Evolutionary conservation across 495 filamentous ascomycete species (phyloP).

Genomic region (Penicillium lagena): DNA sequence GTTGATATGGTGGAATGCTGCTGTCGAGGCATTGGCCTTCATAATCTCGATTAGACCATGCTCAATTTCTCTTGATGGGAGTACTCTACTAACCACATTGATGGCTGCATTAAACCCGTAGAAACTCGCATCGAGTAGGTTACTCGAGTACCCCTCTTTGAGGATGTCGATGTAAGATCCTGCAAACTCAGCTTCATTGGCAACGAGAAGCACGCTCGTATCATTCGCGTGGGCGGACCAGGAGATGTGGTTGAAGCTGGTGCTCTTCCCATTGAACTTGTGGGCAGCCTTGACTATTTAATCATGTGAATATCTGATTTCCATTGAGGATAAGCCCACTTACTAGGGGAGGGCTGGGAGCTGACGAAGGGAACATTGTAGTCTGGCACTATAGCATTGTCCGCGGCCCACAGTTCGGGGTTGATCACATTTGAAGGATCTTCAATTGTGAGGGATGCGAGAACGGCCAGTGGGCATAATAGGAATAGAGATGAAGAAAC

Average conservation of each 20-base stretch:
- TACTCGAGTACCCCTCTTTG: constrained; percentile 12
- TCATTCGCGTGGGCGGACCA: constrained; percentile 13
- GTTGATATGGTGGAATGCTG: constrained; percentile 5
- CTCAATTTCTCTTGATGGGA: background rate
- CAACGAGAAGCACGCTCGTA: constrained; percentile 10
- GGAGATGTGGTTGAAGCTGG: constrained; percentile 4
- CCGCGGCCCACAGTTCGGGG: constrained; percentile 1
- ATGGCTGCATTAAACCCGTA: constrained; percentile 14
- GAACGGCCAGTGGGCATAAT: constrained; percentile 3
- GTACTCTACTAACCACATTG: constrained; percentile 5
- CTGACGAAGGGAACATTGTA: constrained; percentile 5
- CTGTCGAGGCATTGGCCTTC: constrained; percentile 10
- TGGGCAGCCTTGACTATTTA: constrained; percentile 3
- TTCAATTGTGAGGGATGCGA: constrained; percentile 7
- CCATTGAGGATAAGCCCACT: background rate
- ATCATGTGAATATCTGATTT: no score
- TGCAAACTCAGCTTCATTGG: constrained; percentile 4
- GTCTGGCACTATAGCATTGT: constrained; percentile 10
- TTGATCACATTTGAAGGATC: constrained; percentile 11
- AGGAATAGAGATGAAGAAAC: background rate
- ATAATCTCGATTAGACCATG: background rate
- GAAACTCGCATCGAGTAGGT: constrained; percentile 12
- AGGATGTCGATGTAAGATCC: constrained; percentile 5
- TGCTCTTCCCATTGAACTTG: constrained; percentile 1
- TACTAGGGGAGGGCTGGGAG: constrained; percentile 4